Evolutionary conservation across 1,139 yeast genomes (phyloP).

Genomic region (Candida smagusa): DNA sequence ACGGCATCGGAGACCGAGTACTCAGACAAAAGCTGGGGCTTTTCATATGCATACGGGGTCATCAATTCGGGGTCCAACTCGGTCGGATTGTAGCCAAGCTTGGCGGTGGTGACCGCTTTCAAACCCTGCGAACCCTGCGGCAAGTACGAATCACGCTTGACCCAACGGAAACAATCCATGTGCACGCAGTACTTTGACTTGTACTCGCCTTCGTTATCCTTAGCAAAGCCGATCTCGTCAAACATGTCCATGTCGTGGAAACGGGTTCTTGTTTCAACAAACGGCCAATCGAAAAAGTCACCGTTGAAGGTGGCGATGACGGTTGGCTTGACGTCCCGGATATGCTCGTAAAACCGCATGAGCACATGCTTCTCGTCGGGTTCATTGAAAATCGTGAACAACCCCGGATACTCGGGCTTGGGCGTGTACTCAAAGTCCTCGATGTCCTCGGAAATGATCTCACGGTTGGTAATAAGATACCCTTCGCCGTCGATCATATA

Average conservation of each 20-base stretch:
- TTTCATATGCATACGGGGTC: constrained; percentile 96
- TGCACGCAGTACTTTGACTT: constrained; percentile 91
- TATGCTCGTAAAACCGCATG: constrained; percentile 81
- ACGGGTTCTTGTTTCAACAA: constrained; percentile 82
- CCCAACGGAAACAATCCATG: constrained; percentile 99
- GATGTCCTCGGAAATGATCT: constrained; percentile 89
- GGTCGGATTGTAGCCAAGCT: constrained; percentile 92
- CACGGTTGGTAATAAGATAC: constrained; percentile 86
- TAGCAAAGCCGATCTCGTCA: constrained; percentile 91
- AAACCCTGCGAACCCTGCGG: constrained; percentile 99
- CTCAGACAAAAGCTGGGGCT: constrained; percentile 89
- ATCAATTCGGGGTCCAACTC: constrained; percentile 96
- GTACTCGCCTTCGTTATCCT: constrained; percentile 87
- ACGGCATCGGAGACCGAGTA: constrained; percentile 99
- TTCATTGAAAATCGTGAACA: constrained; percentile 88
- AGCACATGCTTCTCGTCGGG: constrained; percentile 75
- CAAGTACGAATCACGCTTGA: constrained; percentile 93
- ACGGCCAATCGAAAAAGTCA: constrained; percentile 99
- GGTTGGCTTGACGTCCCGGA: constrained; percentile 84
- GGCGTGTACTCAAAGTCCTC: constrained; percentile 98
- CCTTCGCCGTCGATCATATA: constrained; percentile 99
- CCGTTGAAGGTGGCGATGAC: constrained; percentile 98
- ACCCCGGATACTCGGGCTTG: constrained; percentile 91
- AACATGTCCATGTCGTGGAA: constrained; percentile 86
- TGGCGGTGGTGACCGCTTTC: constrained; percentile 95